phyloP scores from a whole-genome alignment of 106 monocot species.

The Triglochin maritima region DNA sequence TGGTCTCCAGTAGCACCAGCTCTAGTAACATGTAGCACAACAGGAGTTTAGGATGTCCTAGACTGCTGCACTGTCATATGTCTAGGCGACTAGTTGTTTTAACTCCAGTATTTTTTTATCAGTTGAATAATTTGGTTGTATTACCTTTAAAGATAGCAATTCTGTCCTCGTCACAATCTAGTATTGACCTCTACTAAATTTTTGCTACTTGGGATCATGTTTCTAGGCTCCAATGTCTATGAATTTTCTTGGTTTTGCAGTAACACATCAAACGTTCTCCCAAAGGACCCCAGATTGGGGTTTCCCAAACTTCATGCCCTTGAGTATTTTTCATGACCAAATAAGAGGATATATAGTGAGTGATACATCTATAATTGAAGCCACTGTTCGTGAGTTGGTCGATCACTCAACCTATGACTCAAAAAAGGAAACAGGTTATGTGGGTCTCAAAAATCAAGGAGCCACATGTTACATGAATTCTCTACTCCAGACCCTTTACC shows the following conservation, averaged over 20 bases:
- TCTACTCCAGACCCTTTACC: slow-evolving; percentile 23
- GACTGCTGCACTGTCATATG: no score
- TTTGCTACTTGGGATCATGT: background rate
- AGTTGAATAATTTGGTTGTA: background rate
- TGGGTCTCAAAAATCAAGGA: slow-evolving; percentile 27
- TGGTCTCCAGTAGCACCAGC: no score
- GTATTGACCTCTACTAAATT: no score
- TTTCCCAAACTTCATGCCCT: slow-evolving; percentile 22
- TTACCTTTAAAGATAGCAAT: background rate
- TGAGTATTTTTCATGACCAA: slow-evolving; percentile 19
- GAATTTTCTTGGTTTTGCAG: background rate
- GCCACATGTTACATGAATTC: slow-evolving; percentile 30
- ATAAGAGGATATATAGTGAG: slow-evolving; percentile 18
- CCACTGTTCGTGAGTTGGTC: slow-evolving; percentile 10
- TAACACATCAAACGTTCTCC: slow-evolving; percentile 15
- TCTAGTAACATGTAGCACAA: no score
- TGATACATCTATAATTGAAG: slow-evolving; percentile 21
- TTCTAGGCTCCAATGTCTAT: background rate
- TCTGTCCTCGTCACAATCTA: background rate
- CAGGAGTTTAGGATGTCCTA: no score
- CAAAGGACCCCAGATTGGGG: slow-evolving; percentile 19
- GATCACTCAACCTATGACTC: slow-evolving; percentile 21
- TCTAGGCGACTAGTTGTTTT: no score
- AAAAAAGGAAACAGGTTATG: slow-evolving; percentile 25
- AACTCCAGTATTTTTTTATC: no score